These are phyloP conservation scores for Ajuga chamaepitys DNA, from an alignment of 257 asterid genomes.

Conservation along the genomic window DNA sequence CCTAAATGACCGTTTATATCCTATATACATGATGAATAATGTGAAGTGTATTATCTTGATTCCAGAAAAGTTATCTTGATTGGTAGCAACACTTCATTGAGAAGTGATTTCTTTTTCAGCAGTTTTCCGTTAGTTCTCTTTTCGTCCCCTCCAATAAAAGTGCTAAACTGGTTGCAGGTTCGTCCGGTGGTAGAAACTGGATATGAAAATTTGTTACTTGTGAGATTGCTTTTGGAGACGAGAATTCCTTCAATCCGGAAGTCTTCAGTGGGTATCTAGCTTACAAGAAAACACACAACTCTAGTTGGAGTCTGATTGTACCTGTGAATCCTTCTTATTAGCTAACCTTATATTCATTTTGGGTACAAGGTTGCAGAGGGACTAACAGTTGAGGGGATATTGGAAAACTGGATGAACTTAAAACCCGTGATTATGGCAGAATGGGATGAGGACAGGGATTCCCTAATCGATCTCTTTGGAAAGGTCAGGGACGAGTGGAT, in stretches of 20 bases:
- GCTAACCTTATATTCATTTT: slow-evolving; percentile 19
- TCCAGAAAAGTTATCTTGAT: neutral
- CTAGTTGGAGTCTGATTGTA: neutral
- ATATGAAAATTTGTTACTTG: slow-evolving; percentile 79
- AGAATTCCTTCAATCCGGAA: slow-evolving; percentile 62
- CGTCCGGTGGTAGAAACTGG: slow-evolving; percentile 99
- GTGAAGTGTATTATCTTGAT: neutral
- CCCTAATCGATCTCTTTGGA: slow-evolving; percentile 71
- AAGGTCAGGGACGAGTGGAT: slow-evolving; percentile 91
- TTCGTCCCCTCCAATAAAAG: neutral
- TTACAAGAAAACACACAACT: neutral
- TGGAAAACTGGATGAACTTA: slow-evolving; percentile 70
- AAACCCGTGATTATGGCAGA: slow-evolving; percentile 78
- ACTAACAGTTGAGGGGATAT: slow-evolving; percentile 52
- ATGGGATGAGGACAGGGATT: slow-evolving; percentile 76
- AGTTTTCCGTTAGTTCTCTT: neutral
- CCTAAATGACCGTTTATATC: neutral
- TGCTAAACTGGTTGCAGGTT: slow-evolving; percentile 47
- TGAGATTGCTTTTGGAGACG: slow-evolving; percentile 77
- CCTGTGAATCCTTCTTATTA: neutral
- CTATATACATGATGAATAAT: neutral
- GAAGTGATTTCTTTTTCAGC: neutral
- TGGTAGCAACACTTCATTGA: neutral
- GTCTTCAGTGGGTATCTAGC: slow-evolving; percentile 66
- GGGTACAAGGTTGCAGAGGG: slow-evolving; percentile 74